phyloP scores from a whole-genome alignment of 1,139 yeast genomes.

The Lodderomyces jiufengensis region DNA sequence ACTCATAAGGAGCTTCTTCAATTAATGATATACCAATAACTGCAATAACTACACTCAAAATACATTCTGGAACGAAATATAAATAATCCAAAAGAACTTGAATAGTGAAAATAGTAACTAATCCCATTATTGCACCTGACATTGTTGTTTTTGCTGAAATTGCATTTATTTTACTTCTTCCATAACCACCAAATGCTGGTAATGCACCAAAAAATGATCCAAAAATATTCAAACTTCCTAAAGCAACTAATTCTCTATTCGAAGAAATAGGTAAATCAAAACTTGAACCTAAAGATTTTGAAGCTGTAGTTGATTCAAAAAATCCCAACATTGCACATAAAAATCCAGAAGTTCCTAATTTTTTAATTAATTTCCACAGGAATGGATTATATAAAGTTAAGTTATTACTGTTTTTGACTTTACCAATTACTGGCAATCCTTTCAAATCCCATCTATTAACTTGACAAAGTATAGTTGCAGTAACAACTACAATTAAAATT shows the following conservation, averaged over 20 bases:
- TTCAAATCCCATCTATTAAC: slow-evolving; percentile 49
- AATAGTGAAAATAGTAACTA: slow-evolving; percentile 64
- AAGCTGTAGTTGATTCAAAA: slow-evolving; percentile 92
- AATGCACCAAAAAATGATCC: slow-evolving; percentile 73
- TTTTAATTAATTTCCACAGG: slow-evolving; percentile 33
- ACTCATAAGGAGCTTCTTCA: slow-evolving; percentile 84
- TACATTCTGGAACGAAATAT: slow-evolving; percentile 75
- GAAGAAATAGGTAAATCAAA: slow-evolving; percentile 68
- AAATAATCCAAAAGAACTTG: slow-evolving; percentile 59
- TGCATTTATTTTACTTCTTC: slow-evolving; percentile 85
- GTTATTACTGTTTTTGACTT: slow-evolving; percentile 37
- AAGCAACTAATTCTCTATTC: slow-evolving; percentile 73
- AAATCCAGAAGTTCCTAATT: slow-evolving; percentile 56
- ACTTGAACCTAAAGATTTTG: slow-evolving; percentile 68
- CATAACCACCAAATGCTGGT: slow-evolving; percentile 96
- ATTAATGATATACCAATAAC: slow-evolving; percentile 74
- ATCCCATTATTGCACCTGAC: slow-evolving; percentile 79
- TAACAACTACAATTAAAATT: slow-evolving; percentile 67
- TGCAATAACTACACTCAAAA: slow-evolving; percentile 76
- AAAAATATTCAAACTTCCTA: slow-evolving; percentile 71
- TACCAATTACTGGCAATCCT: slow-evolving; percentile 72
- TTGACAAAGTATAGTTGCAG: slow-evolving; percentile 58
- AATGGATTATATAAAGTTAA: slow-evolving; percentile 33
- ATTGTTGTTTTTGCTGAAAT: slow-evolving; percentile 81
- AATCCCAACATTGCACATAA: slow-evolving; percentile 86